These are phyloP conservation scores for Oenanthe sinensis DNA, from an alignment of 129 eudicot species.

Conservation along the genomic window DNA sequence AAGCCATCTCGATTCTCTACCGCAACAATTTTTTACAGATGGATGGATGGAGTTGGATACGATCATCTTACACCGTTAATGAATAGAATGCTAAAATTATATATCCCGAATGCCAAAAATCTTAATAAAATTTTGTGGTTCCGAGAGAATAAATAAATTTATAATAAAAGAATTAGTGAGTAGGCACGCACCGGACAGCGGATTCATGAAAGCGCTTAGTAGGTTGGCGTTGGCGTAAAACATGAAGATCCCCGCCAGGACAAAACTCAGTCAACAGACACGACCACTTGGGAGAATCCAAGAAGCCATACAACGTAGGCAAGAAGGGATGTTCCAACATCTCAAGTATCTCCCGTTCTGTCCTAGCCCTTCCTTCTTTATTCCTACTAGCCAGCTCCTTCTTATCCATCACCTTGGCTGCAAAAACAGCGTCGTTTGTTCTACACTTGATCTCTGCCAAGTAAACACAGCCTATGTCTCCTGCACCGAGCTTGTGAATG, in stretches of 20 bases:
- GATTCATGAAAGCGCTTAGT: slow-evolving; percentile 66
- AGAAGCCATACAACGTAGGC: slow-evolving; percentile 51
- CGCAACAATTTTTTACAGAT: too few relatives aligned
- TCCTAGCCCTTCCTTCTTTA: slow-evolving; percentile 53
- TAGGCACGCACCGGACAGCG: slow-evolving; percentile 64
- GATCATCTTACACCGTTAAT: too few relatives aligned
- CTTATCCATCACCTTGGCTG: slow-evolving; percentile 83
- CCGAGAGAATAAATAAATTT: too few relatives aligned
- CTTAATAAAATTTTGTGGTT: too few relatives aligned
- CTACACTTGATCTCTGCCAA: slow-evolving; percentile 49
- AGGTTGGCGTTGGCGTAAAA: slow-evolving; percentile 84
- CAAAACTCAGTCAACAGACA: slow-evolving; percentile 77
- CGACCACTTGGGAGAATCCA: slow-evolving; percentile 64
- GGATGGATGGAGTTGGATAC: too few relatives aligned
- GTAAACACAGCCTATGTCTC: slow-evolving; percentile 90
- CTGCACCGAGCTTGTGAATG: slow-evolving; percentile 83
- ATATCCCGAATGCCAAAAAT: too few relatives aligned
- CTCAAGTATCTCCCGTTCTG: slow-evolving; percentile 55
- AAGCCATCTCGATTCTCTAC: too few relatives aligned
- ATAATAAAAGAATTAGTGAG: too few relatives aligned
- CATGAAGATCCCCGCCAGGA: slow-evolving; percentile 91
- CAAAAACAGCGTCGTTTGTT: slow-evolving; percentile 35
- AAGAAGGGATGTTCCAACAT: slow-evolving; percentile 73
- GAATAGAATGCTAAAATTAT: too few relatives aligned
- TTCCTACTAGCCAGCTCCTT: slow-evolving; percentile 55